Evolutionary conservation across 331 rosid species (phyloP), one percentile per base, ranked within the genome.

Genomic region (Prunus yedoensis): DNA sequence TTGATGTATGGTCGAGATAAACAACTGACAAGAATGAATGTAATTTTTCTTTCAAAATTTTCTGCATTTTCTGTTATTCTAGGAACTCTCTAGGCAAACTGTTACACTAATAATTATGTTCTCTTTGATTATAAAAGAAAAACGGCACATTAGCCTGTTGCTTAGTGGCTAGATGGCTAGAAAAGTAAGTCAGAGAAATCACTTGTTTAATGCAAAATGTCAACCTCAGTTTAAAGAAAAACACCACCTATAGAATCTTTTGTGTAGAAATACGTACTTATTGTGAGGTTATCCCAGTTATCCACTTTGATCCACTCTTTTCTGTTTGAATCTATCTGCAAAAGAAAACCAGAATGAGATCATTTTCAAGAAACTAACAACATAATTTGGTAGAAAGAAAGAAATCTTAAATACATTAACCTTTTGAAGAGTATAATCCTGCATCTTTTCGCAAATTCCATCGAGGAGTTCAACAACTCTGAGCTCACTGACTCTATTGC

Each of bases 371-470:
- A 49, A 15, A 35, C 63, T 41, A 15, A 35, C 63, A 21, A 68
- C 52, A 15, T 23, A 43, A 21, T 13, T 50, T 18, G 25, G 60
- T 18, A 67, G 7, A 68, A 71, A 23, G 74, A 77, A 68, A 50
- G 23, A 23, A 78, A 3, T 57, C 11, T 41, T 67, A 66, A 70
- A 11, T 46, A 21, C 38, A 53, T 57, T 76, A 50, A 92, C 95
- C 99, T 85, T 81, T 63, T 82, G 70, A 65, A 90, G 85, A 18
- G 97, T 88, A 84, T 94, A 94, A 58, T 90, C 99, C 84, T 85
- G 92, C 99, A 94, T 94, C 90, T 92, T 94, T 38, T 92, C 96
- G 10, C 97, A 92, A 74, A 94, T 97, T 53, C 86, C 97, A 68
- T 94, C 97, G 6, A 94, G 97, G 72, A 94, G 99, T 74, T 94